Conservation (phyloP, 2,329 filamentous ascomycete genomes). For the Trichoderma sp. region DNA sequence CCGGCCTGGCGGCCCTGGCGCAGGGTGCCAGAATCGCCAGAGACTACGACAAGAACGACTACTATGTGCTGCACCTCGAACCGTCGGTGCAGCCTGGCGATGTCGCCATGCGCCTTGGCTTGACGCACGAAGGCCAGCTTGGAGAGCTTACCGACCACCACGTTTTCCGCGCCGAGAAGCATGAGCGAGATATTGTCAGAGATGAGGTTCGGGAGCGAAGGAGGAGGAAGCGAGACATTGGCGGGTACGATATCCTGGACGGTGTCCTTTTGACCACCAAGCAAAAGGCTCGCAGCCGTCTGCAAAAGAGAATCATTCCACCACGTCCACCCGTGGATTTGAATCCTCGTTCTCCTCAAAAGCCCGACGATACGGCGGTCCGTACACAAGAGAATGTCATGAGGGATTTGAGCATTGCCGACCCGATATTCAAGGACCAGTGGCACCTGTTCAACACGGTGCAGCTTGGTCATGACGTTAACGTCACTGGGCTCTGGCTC, state of each 20-base stretch:
- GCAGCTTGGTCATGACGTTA: conserved; percentile 84
- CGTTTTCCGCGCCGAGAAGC: conserved; percentile 73
- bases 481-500: conserved; percentile 91
- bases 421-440: conserved; percentile 90
- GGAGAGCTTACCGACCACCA: conserved; percentile 78
- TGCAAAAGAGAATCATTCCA: conserved; percentile 52
- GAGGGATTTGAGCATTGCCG: conserved; percentile 67
- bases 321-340: conserved; percentile 34
- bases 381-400: conserved; percentile 60
- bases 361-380: conserved; percentile 43
- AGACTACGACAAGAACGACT: conserved; percentile 79
- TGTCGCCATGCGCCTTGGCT: conserved; percentile 69
- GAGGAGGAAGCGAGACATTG: conserved; percentile 59
- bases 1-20: conserved; percentile 49
- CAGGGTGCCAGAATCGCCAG: conserved; percentile 54
- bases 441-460: conserved; percentile 91
- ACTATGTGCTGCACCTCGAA: conserved; percentile 86
- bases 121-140: conserved; percentile 77
- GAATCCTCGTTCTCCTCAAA: conserved; percentile 20
- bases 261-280: conserved; percentile 77
- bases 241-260: conserved; percentile 61
- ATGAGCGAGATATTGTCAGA: conserved; percentile 57
- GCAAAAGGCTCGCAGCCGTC: conserved; percentile 51
- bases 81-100: conserved; percentile 61
- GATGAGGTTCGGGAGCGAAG: conserved; percentile 51